Conservation (phyloP, 1,284 basidiomycete species). For the Pyrrhoderma noxium region DNA sequence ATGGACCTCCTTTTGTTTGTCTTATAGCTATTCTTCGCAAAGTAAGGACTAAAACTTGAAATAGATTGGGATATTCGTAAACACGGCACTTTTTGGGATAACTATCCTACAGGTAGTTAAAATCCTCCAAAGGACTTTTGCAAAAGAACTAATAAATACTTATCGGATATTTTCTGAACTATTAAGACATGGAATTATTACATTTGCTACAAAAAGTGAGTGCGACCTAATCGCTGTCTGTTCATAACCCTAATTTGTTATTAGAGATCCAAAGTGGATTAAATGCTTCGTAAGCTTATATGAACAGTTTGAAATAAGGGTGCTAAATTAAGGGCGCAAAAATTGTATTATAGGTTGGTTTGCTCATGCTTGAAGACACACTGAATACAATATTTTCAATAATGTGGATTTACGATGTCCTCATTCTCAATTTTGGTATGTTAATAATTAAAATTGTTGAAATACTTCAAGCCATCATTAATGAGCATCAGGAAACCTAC, state of each 20-base stretch:
- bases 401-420: conserved; percentile 4
- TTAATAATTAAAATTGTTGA: too few relatives aligned
- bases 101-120: background rate
- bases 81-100: background rate
- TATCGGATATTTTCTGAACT: background rate
- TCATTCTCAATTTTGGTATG: conserved; percentile 6
- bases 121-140: background rate
- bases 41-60: too few relatives aligned
- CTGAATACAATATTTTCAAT: conserved; percentile 4
- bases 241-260: background rate
- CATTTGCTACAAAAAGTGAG: background rate
- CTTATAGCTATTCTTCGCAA: too few relatives aligned
- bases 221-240: background rate
- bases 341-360: background rate
- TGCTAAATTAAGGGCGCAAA: background rate
- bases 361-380: conserved; percentile 5
- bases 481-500: background rate
- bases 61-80: conserved; percentile 2
- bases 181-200: conserved; percentile 1
- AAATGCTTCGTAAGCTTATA: background rate
- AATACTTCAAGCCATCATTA: background rate
- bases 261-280: conserved; percentile 1
- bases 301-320: too few relatives aligned
- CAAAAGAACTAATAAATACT: background rate
- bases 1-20: too few relatives aligned